Evolutionary conservation across 2,329 filamentous ascomycete species (phyloP), one percentile per base, ranked within the genome.

Genomic region (Didymellaceae sp.): DNA sequence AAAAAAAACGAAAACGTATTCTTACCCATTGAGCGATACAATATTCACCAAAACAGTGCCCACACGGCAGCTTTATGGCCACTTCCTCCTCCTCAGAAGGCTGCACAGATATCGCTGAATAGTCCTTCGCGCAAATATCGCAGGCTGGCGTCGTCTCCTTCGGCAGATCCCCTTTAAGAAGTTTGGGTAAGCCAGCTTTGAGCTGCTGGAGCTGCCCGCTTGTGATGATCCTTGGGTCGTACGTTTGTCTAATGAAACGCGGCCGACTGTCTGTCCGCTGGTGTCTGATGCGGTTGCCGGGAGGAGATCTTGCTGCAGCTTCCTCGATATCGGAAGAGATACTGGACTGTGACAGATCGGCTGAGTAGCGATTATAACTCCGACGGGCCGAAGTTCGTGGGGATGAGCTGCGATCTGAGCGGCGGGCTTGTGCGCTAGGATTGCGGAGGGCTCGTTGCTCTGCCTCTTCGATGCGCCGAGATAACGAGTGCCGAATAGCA

Each of bases 111-210:
- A 52, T 61, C 20, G 41, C 38, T 3, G 69, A 67, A 26, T 70
- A 73, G 24, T 72, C 70, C 41, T 72, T 73, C 14, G 66, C 61
- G 55, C 70, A 73, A 17, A 73, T 72, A 31, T 72, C 69, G 54
- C 70, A 73, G 7, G 52, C 52, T 8, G 54, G 43, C 26, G 62
- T 67, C 11, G 58, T 47, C 4, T 57, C 62, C 32, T 66, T 53
- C 22, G 65, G 57, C 10, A 73, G 55, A 25, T 71, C 57, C 20
- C 52, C 58, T 14, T 61, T 59, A 13, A 71, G 48, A 28, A 63
- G 52, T 14, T 60, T 65, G 6, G 58, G 51, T 4, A 72, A 52
- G 22, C 62, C 63, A 10, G 58, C 59, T 33, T 65, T 67, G n/a
- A 73, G 58, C n/a, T 49, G 52, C 21, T 67, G 58, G 17, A 73